These are phyloP conservation scores for Colletotrichum sp. DNA, from an alignment of 2,329 filamentous ascomycete species.

Conservation along the genomic window DNA sequence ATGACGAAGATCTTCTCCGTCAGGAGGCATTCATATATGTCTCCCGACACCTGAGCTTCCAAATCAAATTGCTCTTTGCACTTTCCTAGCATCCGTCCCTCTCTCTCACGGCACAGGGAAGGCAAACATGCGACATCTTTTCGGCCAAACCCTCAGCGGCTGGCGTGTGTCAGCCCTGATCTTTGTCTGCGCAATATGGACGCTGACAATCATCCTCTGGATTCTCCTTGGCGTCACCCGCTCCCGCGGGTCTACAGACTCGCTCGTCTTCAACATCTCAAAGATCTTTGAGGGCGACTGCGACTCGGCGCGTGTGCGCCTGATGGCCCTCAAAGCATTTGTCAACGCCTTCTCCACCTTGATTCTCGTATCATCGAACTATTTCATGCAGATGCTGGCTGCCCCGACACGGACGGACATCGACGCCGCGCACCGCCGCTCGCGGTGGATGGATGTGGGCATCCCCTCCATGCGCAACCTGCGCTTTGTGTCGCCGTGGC, in stretches of 20 bases:
- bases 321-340: conserved; percentile 25
- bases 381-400: conserved; percentile 23
- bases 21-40: fast-evolving
- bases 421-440: conserved; percentile 46
- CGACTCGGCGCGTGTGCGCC: background rate
- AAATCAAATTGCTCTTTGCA: too few species aligned
- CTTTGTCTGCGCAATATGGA: background rate
- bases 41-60: background rate
- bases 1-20: fast-evolving
- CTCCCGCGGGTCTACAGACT: background rate
- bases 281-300: background rate
- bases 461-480: conserved; percentile 43
- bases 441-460: conserved; percentile 48
- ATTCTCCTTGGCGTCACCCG: background rate
- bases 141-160: background rate
- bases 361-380: conserved; percentile 14
- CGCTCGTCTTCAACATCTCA: background rate
- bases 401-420: conserved; percentile 14
- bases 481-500: conserved; percentile 21
- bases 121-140: background rate
- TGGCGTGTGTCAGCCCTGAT: background rate
- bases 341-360: conserved; percentile 42
- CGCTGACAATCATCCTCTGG: background rate
- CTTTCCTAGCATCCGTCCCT: too few species aligned
- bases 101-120: background rate